phyloP scores from a whole-genome alignment of 1,284 basidiomycete species.

The Cryptococcus amylolentus region DNA sequence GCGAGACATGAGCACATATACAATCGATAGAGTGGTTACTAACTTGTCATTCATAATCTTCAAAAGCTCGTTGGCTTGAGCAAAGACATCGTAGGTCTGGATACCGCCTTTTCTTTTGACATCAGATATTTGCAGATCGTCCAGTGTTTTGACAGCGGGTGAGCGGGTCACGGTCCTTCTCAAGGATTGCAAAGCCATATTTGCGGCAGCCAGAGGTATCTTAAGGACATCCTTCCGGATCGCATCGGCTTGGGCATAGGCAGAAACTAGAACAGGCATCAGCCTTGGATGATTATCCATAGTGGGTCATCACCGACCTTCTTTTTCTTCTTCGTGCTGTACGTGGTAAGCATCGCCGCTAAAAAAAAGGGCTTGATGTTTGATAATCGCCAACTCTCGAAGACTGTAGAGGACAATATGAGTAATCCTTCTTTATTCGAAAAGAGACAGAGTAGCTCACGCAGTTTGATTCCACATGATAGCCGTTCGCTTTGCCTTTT shows the following conservation, averaged over 20 bases:
- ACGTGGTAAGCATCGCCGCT: conserved; percentile 42
- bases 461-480: conserved; percentile 9
- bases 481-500: conserved; percentile 16
- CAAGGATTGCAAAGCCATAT: conserved; percentile 22
- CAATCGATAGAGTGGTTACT: conserved; percentile 4
- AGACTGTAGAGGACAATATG: conserved; percentile 13
- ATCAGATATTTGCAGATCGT: conserved; percentile 26
- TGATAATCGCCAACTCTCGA: conserved; percentile 33
- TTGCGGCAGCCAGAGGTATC: conserved; percentile 28
- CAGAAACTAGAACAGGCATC: conserved; percentile 18
- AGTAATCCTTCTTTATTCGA: neutral
- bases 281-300: neutral
- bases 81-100: conserved; percentile 18
- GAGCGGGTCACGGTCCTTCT: conserved; percentile 5
- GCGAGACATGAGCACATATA: neutral
- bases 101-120: conserved; percentile 24
- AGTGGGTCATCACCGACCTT: conserved; percentile 16
- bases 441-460: conserved; percentile 12
- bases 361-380: conserved; percentile 41
- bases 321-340: conserved; percentile 23
- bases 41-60: conserved; percentile 45
- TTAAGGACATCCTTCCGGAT: conserved; percentile 40
- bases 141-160: conserved; percentile 13
- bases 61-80: conserved; percentile 31
- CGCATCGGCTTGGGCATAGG: conserved; percentile 32